A percentile compares a stretch with the other conserved stretches of the same genome.
Evolutionary conservation across 345 rosid species (phyloP).

Genomic region (Camelina neglecta): DNA sequence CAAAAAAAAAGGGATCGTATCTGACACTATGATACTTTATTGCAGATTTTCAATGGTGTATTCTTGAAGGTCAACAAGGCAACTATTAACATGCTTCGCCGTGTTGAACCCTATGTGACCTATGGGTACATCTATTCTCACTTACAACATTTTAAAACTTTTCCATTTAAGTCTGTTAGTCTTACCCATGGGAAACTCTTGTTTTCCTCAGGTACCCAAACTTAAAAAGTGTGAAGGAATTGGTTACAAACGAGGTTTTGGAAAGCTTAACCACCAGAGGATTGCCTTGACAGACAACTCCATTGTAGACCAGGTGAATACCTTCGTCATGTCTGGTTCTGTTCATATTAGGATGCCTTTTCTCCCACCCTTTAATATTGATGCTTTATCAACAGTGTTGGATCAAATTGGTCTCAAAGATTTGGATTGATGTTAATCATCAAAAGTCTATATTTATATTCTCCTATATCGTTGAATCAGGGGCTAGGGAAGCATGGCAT

Average conservation of each 20-base stretch:
- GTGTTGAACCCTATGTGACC: slow-evolving; percentile 84
- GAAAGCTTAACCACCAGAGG: slow-evolving; percentile 70
- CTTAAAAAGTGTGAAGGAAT: slow-evolving; percentile 69
- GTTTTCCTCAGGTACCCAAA: slow-evolving; percentile 57
- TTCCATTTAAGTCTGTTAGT: neutral
- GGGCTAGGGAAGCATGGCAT: slow-evolving; percentile 68
- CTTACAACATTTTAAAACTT: neutral
- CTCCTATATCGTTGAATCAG: slow-evolving; percentile 34
- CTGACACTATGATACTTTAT: neutral
- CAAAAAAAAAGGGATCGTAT: neutral
- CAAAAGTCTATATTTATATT: neutral
- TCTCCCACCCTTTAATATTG: neutral
- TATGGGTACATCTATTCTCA: slow-evolving; percentile 54
- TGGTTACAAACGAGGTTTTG: slow-evolving; percentile 81
- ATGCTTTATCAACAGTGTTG: neutral
- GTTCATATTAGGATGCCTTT: neutral
- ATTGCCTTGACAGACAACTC: slow-evolving; percentile 62
- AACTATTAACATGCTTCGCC: slow-evolving; percentile 66
- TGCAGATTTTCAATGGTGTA: slow-evolving; percentile 77
- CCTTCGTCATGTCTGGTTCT: neutral
- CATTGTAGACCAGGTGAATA: slow-evolving; percentile 62
- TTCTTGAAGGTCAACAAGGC: slow-evolving; percentile 63
- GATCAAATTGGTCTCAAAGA: neutral
- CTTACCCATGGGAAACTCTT: neutral
- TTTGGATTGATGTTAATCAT: neutral